Evolutionary conservation across 225 moss, liverwort and hornwort genomes (phyloP).

Genomic region (Bryum argenteum): DNA sequence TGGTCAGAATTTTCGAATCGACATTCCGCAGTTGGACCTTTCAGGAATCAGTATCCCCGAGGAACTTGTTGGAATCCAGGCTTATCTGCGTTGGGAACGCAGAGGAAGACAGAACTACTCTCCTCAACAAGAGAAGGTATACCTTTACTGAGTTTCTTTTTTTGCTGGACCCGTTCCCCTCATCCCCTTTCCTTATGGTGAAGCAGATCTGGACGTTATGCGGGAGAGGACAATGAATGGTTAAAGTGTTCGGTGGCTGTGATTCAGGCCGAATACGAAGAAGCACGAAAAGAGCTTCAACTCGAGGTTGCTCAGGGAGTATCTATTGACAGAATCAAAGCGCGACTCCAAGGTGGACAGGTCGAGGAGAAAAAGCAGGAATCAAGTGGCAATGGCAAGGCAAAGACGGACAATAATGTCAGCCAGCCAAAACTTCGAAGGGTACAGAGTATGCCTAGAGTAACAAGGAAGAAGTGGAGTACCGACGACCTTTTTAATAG

Average conservation of each 20-base stretch:
- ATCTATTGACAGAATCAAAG: conserved; percentile 53
- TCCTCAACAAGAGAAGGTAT: conserved; percentile 83
- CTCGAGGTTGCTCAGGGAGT: conserved; percentile 62
- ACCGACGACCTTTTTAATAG: conserved; percentile 65
- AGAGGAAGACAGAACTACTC: conserved; percentile 74
- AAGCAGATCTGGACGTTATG: conserved; percentile 2
- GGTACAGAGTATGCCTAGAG: conserved; percentile 16
- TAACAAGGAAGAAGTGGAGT: conserved; percentile 61
- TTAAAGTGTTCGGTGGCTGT: conserved; percentile 7
- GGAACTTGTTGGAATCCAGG: conserved; percentile 79
- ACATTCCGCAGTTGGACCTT: conserved; percentile 50
- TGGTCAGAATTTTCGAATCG: conserved; percentile 76
- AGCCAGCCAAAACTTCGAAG: conserved; percentile 19
- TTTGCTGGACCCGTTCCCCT: neutral
- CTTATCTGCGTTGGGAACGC: conserved; percentile 87
- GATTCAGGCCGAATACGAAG: conserved; percentile 69
- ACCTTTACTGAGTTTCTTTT: neutral
- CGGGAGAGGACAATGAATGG: neutral
- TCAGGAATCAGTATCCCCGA: conserved; percentile 56
- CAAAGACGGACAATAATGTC: conserved; percentile 31
- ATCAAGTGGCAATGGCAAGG: conserved; percentile 35
- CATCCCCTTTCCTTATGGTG: neutral
- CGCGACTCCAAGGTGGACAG: conserved; percentile 46
- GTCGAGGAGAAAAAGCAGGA: conserved; percentile 27
- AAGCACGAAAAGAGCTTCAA: conserved; percentile 72